Evolutionary conservation across 352 stramenopile species (phyloP).

Genomic region (Hyaloperonospora arabidopsidis): DNA sequence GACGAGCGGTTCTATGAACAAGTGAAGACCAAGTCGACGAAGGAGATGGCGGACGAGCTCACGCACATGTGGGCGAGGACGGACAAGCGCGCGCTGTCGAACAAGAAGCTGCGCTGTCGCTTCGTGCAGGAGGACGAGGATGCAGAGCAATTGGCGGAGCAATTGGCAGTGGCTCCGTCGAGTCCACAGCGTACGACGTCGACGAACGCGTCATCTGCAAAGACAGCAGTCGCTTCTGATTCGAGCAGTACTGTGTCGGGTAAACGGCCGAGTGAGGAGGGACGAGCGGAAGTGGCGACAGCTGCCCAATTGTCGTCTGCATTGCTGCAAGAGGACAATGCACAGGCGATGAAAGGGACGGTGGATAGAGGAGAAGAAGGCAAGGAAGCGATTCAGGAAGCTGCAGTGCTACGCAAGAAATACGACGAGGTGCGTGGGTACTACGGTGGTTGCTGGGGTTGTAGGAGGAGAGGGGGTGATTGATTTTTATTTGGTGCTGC

Average conservation of each 20-base stretch:
- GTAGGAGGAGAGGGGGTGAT: neutral
- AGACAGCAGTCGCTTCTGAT: slow-evolving; percentile 10
- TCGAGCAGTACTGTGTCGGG: slow-evolving; percentile 13
- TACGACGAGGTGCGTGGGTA: slow-evolving; percentile 69
- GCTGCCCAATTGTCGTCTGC: slow-evolving; percentile 49
- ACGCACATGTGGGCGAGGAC: slow-evolving; percentile 80
- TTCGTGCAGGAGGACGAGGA: slow-evolving; percentile 58
- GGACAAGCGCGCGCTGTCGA: slow-evolving; percentile 71
- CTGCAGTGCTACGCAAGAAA: slow-evolving; percentile 75
- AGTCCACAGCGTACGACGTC: slow-evolving; percentile 8
- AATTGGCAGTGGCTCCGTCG: slow-evolving; percentile 9
- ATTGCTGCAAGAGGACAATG: slow-evolving; percentile 47
- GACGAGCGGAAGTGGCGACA: slow-evolving; percentile 29
- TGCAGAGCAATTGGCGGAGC: neutral
- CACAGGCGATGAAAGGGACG: slow-evolving; percentile 15
- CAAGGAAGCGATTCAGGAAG: slow-evolving; percentile 55
- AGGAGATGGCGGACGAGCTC: slow-evolving; percentile 84
- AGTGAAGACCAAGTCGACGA: slow-evolving; percentile 79
- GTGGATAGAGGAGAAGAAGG: slow-evolving; percentile 22
- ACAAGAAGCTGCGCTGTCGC: slow-evolving; percentile 85
- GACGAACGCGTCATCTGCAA: slow-evolving; percentile 14
- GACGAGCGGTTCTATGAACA: slow-evolving; percentile 82
- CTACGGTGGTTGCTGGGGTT: neutral
- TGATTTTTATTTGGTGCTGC: slow-evolving; percentile 3
- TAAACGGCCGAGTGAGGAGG: slow-evolving; percentile 12